A percentile compares a stretch with the other conserved stretches of the same genome.
These are phyloP conservation scores for Aspergillus asperescens DNA, from an alignment of 495 filamentous ascomycete species.

Conservation along the genomic window DNA sequence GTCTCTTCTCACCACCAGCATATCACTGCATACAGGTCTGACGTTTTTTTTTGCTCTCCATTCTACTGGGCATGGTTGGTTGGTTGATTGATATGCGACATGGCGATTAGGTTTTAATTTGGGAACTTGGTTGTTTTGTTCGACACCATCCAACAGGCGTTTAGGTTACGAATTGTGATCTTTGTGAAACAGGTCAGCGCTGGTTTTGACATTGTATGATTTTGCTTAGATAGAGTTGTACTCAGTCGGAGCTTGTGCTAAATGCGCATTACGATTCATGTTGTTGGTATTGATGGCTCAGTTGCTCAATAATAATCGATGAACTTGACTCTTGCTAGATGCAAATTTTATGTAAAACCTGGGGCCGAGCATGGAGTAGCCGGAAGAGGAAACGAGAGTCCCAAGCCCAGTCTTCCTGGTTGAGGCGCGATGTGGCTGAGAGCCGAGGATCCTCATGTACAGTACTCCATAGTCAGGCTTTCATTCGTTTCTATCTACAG, in stretches of 20 bases:
- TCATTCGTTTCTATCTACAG: too few relatives aligned
- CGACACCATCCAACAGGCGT: constrained; percentile 3
- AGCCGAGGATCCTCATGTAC: too few relatives aligned
- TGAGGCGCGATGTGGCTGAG: too few relatives aligned
- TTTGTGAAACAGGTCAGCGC: not conserved
- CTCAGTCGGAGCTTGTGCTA: not conserved
- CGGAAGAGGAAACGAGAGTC: not conserved
- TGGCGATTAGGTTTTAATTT: not conserved
- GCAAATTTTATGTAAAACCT: too few relatives aligned
- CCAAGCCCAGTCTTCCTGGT: too few relatives aligned
- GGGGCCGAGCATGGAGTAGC: too few relatives aligned
- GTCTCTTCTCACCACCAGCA: not conserved
- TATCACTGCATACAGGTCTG: constrained; percentile 3
- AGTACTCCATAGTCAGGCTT: too few relatives aligned
- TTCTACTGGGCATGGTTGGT: constrained; percentile 6
- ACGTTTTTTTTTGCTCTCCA: not conserved
- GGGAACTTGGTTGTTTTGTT: constrained; percentile 1
- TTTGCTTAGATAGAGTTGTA: constrained; percentile 1
- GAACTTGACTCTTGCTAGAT: too few relatives aligned
- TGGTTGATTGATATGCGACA: not conserved
- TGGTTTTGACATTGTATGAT: not conserved
- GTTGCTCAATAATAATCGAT: not conserved
- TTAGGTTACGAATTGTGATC: not conserved
- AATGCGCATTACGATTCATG: not conserved
- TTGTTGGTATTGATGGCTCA: not conserved